Base-by-base conservation (phyloP, 352 stramenopile species). In the Globisporangium iwayamae region DNA sequence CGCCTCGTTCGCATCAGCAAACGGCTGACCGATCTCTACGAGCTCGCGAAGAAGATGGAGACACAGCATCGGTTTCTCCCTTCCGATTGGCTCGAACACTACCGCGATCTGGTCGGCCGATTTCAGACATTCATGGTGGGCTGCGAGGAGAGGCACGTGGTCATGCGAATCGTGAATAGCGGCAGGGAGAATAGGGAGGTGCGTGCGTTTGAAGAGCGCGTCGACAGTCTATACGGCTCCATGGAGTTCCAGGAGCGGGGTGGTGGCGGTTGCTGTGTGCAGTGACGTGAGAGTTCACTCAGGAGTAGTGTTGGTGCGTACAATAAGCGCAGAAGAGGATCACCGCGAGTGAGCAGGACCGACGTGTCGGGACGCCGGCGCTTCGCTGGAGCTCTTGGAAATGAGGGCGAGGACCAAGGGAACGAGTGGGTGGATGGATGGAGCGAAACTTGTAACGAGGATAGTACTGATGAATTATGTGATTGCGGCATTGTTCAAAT, bases 121-220 rank as follows among this genome's bases (percentile, higher is more conserved):
- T 68, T 68, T 46, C 63, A 53, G 30, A 6, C 16, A 18, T 68
- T 68, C 57, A 60, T 68, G 63, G 63, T 22, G 6, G 18, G 48
- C 16, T 68, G 63, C 22, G 63, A 68, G 28, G 53, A 68, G 14
- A 30, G 32, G 6, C 38, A 60, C 41, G 56, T 60, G 36, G 45
- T 68, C 16, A 2, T 65, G 32, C 46, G 63, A 0, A 11, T 68
- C 18, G 50, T 68, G 11, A 41, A 28, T 3, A 47, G 63, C 4
- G 41, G 48, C 11, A 68, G 48, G 16, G 63, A 68, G 56, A 52
- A 36, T 18, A 45, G 45, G 13, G 56, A 65, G 5, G 56, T 65
- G 38, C 39, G 36, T 13, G 48, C 20, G n/a, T 65, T 68, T 18
- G 63, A 65, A 50, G 63, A 68, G 22, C 45, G 65, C n/a, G 38